Conservation (phyloP, 75 land plant genomes). For the Sequoiadendron giganteum region DNA sequence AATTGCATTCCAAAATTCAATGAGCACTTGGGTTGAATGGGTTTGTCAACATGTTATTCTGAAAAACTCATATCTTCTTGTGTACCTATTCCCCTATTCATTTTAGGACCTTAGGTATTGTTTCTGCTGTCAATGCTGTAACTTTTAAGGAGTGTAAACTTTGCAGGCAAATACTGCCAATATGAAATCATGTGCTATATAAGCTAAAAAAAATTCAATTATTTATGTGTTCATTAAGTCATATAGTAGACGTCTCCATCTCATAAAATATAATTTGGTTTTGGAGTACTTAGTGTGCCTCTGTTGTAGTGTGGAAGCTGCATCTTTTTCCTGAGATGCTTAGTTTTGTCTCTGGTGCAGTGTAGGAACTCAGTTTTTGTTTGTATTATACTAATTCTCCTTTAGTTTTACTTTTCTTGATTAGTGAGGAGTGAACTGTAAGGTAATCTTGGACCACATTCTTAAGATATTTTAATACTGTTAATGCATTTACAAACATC, state of each 20-base stretch:
- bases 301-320: background rate
- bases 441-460: background rate
- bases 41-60: conserved; percentile 19
- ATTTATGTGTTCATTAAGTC: background rate
- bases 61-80: conserved; percentile 54
- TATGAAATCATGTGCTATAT: background rate
- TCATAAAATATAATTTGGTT: background rate
- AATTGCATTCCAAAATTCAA: conserved; percentile 53
- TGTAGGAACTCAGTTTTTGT: background rate
- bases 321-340: background rate
- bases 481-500: too few relatives aligned
- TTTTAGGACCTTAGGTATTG: conserved; percentile 83
- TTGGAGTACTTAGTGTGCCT: background rate
- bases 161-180: background rate
- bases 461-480: background rate
- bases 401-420: background rate
- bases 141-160: background rate
- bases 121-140: background rate
- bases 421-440: background rate
- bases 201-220: background rate
- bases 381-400: background rate
- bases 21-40: conserved; percentile 68
- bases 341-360: background rate
- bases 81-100: conserved; percentile 69
- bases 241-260: background rate